Evolutionary conservation across 2,329 filamentous ascomycete genomes (phyloP), one percentile per base, ranked within the genome.

Genomic region (Apiospora aurea): DNA sequence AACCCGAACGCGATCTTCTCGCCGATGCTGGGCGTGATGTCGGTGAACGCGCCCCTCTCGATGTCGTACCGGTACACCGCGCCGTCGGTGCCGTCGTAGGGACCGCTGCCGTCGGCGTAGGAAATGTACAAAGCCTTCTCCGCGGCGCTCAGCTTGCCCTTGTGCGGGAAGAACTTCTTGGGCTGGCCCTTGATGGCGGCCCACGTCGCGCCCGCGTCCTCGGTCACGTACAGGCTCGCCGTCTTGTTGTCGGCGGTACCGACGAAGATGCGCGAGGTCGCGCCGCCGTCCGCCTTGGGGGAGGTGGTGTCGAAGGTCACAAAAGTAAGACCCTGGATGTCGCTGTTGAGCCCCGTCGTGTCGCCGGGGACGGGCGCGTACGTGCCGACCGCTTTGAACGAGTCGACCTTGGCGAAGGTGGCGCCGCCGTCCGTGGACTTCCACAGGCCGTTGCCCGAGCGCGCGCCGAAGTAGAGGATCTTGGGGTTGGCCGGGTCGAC

Each of bases 381-480:
- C 1, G 84, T 86, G 41, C 88, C 88, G 4, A 84, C 82, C 71
- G 84, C 86, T 14, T 82, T 87, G 77, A 88, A 89, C 0, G 83
- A 83, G 0, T 82, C 79, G 3, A 90, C 88, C 73, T 88, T 87
- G 34, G 78, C 75, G 78, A 88, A 90, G 14, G 84, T 87, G 38
- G 77, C 83, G n/a, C 88, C 89, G 16, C 84, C 85, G 73, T 91
- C 86, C 4, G 85, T 87, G 71, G 86, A 88, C 79, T 87, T 89
- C 85, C 87, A 90, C 2, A 91, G 81, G 2, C 89, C 89, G 46
- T 90, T 85, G 7, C 88, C 88, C 72, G 87, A 89, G 61, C 88
- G 84, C 1, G 88, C 87, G 2, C 88, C 89, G 71, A 90, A 89
- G 77, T 88, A 90, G 34, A 90, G 76, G 72, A 90, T 87, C 41